phyloP scores from a whole-genome alignment of 2,329 filamentous ascomycete species.

The Hymenoscyphus scutula region DNA sequence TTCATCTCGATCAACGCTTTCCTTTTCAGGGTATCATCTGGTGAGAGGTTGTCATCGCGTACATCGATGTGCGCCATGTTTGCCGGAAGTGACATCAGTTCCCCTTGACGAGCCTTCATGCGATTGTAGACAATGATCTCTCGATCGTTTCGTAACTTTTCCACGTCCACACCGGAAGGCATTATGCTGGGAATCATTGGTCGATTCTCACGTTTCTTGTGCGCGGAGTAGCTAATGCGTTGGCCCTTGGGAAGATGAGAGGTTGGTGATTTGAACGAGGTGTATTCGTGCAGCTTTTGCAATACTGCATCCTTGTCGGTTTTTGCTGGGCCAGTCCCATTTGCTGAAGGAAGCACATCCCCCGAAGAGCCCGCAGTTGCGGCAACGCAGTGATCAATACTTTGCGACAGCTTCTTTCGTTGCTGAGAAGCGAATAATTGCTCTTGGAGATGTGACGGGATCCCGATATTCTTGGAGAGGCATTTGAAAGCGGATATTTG shows the following conservation, averaged over 20 bases:
- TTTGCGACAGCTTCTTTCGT: constrained; percentile 51
- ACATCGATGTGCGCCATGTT: constrained; percentile 88
- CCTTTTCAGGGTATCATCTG: constrained; percentile 80
- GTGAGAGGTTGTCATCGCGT: constrained; percentile 62
- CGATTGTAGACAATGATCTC: constrained; percentile 89
- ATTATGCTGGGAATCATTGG: constrained; percentile 84
- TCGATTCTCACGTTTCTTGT: constrained; percentile 72
- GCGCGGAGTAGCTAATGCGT: constrained; percentile 75
- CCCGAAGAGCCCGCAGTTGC: constrained; percentile 29
- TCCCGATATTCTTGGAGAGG: constrained; percentile 79
- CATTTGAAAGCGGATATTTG: constrained; percentile 93
- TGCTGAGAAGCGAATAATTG: constrained; percentile 71
- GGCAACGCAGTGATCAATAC: constrained; percentile 22
- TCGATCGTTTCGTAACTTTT: constrained; percentile 79
- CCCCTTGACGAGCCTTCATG: constrained; percentile 78
- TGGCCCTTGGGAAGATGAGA: constrained; percentile 30
- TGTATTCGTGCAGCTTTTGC: constrained; percentile 53
- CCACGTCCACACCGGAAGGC: constrained; percentile 83
- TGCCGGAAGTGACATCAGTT: constrained; percentile 78
- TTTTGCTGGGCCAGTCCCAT: constrained; percentile 35
- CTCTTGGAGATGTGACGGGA: constrained; percentile 76
- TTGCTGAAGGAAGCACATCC: constrained; percentile 39
- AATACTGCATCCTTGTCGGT: constrained; percentile 33
- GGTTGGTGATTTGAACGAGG: constrained; percentile 68
- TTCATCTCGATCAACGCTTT: constrained; percentile 96